Evolutionary conservation across 2,329 filamentous ascomycete genomes (phyloP).

Genomic region (Alternaria triticina): DNA sequence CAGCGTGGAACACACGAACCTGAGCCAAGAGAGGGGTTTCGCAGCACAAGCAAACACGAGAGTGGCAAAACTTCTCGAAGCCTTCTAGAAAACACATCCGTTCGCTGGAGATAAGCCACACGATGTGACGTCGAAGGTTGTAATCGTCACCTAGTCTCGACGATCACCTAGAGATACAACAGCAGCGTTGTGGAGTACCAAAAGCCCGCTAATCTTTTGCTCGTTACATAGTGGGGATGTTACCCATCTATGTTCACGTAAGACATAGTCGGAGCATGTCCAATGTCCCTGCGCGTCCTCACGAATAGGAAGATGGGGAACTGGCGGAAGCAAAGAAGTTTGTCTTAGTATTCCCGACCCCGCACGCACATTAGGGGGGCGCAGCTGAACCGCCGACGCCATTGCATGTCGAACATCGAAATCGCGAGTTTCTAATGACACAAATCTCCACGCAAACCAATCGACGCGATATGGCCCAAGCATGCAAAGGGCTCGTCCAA

Average conservation of each 20-base stretch:
- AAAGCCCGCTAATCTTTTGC: neutral
- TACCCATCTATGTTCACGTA: neutral
- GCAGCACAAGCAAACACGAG: neutral
- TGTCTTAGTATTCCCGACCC: neutral
- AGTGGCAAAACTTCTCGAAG: slow-evolving; percentile 11
- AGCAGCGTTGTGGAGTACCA: neutral
- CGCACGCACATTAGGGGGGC: neutral
- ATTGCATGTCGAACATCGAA: neutral
- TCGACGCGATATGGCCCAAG: neutral
- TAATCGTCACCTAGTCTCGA: neutral
- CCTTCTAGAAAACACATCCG: neutral
- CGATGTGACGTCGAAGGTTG: neutral
- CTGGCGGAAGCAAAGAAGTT: neutral
- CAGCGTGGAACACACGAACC: neutral
- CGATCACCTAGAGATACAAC: neutral
- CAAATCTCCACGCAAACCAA: neutral
- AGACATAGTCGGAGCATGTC: neutral
- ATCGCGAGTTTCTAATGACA: neutral
- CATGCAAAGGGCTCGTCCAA: neutral
- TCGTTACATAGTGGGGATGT: neutral
- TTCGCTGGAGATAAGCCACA: neutral
- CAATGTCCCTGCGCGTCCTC: neutral
- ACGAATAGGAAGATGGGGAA: neutral
- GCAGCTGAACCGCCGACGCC: neutral
- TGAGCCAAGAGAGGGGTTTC: neutral